Evolutionary conservation across 257 asterid species (phyloP), one percentile per base, ranked within the genome.

Genomic region (Primulina tabacum): DNA sequence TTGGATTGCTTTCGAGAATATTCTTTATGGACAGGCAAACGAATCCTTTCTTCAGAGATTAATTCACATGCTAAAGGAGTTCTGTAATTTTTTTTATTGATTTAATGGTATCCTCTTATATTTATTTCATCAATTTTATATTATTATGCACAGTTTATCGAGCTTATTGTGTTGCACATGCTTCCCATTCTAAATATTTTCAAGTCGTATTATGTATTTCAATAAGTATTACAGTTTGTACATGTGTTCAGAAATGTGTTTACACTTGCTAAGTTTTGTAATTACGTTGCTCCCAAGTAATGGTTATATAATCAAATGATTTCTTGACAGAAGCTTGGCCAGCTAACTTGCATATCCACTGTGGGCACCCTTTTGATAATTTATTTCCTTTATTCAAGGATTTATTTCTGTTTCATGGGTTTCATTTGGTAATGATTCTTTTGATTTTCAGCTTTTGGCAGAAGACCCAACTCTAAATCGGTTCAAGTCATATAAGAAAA

Each of bases 401-500:
- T 60, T 32, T 8, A 24, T 55, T 61, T 65, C 62, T 57, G n/a
- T 69, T 47, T 61, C 8, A 65, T 43, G 38, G 71, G 33, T 20
- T 63, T 52, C 34, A 30, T 18, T 75, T 70, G 64, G 5, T 74
- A 20, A 32, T 26, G 6, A 30, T 56, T 30, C 74, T 63, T 64
- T 75, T 66, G 53, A 74, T 70, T 83, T 82, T 65, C 90, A 88
- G 96, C 90, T 90, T 75, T 82, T 90, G 84, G 92, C 89, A 1
- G 85, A 70, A 3, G 89, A 90, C 76, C 86, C 92, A 10, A 82
- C 84, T 17, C 83, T 90, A 50, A 87, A 72, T 65, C 90, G 83
- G 76, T 87, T 87, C 77, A 90, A 90, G 73, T 87, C 96, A 30
- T 79, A 86, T 67, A 85, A 89, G 80, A 80, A 81, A 74, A 76